A percentile compares a stretch with the other conserved stretches of the same genome.
These are phyloP conservation scores for Sequoia sempervirens DNA, from an alignment of 75 land plant species.

Conservation along the genomic window DNA sequence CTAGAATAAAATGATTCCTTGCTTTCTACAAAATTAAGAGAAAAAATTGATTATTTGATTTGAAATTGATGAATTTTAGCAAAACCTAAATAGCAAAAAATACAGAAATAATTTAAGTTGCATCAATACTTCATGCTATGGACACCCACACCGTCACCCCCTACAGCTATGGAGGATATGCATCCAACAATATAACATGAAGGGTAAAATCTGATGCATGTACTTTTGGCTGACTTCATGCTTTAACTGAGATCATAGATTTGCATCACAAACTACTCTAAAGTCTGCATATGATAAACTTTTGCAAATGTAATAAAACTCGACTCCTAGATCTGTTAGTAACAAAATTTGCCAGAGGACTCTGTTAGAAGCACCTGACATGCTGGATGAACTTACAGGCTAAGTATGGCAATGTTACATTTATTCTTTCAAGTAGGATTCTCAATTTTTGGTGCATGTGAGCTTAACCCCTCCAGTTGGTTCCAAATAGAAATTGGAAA, in stretches of 20 bases:
- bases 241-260: background rate
- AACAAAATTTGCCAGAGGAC: background rate
- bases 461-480: background rate
- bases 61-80: background rate
- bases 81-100: background rate
- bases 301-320: background rate
- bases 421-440: background rate
- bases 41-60: background rate
- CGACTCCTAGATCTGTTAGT: background rate
- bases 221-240: background rate
- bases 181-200: background rate
- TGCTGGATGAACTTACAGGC: background rate
- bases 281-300: background rate
- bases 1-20: background rate
- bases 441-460: background rate
- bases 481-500: background rate
- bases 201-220: background rate
- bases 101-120: background rate
- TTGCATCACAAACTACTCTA: background rate
- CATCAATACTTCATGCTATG: background rate
- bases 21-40: background rate
- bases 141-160: background rate
- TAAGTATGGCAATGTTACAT: background rate
- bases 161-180: background rate
- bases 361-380: background rate